Evolutionary conservation across 78 protist genomes (phyloP).

Genomic region (Diacronema lutheri): DNA sequence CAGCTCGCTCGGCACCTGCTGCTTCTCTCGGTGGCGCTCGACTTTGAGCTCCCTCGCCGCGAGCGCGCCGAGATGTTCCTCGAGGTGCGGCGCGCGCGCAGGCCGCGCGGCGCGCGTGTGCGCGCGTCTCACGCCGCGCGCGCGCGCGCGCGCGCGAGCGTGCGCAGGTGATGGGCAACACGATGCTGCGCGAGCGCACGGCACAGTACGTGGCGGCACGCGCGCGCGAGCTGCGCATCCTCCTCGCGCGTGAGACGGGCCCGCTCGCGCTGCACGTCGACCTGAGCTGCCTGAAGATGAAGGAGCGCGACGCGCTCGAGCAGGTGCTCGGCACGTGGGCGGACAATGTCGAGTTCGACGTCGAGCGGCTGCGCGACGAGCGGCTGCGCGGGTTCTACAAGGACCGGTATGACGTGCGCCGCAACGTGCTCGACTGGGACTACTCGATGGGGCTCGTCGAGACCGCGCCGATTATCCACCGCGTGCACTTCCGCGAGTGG

Average conservation of each 20-base stretch:
- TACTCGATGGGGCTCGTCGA: conserved; percentile 6
- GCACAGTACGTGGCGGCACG: not conserved
- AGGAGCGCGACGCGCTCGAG: conserved; percentile 23
- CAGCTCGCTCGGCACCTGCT: conserved; percentile 27
- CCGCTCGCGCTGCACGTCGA: conserved; percentile 5
- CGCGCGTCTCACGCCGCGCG: not conserved
- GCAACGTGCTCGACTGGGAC: conserved; percentile 41
- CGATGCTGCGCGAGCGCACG: conserved; percentile 19
- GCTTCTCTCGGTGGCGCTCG: conserved; percentile 18
- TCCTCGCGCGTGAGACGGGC: conserved; percentile 2
- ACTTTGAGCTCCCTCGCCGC: conserved; percentile 22
- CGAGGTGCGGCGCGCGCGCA: not conserved
- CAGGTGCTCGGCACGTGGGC: not conserved
- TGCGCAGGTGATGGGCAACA: not conserved
- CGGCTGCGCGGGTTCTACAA: conserved; percentile 37
- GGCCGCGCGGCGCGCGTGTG: not conserved
- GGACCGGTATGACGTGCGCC: conserved; percentile 26
- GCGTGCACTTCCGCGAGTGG: conserved; percentile 23
- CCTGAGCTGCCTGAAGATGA: conserved; percentile 2
- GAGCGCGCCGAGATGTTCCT: conserved; percentile 29
- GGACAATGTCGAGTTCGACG: conserved; percentile 16
- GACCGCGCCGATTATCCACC: conserved; percentile 17
- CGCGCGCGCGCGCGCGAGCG: not conserved
- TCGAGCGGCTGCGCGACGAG: conserved; percentile 16
- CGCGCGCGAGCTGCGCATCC: not conserved